phyloP scores from a whole-genome alignment of 805 yeast genomes.

The Brettanomyces custersianus region DNA sequence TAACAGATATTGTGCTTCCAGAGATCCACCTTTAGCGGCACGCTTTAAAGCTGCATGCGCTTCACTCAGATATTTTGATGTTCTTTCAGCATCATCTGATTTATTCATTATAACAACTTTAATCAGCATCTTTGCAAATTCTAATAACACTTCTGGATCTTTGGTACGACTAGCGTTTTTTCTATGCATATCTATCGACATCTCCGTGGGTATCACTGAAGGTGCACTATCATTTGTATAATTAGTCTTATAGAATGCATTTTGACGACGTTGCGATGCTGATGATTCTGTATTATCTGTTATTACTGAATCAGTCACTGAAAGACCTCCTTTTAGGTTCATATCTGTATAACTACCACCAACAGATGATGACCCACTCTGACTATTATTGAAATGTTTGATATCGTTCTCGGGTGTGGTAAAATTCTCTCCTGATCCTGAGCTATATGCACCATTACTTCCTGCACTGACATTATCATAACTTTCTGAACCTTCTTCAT shows the following conservation, averaged over 20 bases:
- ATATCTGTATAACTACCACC: too few relatives aligned
- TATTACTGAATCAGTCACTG: too few relatives aligned
- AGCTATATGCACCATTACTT: too few relatives aligned
- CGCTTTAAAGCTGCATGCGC: slow-evolving; percentile 51
- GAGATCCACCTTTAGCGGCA: slow-evolving; percentile 27
- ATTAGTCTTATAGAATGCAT: neutral
- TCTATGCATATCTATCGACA: slow-evolving; percentile 81
- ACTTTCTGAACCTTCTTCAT: too few relatives aligned
- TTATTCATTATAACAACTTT: slow-evolving; percentile 25
- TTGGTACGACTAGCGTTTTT: slow-evolving; percentile 76
- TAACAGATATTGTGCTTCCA: slow-evolving; percentile 84
- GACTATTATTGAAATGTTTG: too few relatives aligned
- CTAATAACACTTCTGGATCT: slow-evolving; percentile 81
- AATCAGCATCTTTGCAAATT: slow-evolving; percentile 75
- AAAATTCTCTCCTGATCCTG: too few relatives aligned
- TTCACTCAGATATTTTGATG: slow-evolving; percentile 61
- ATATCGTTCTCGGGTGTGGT: too few relatives aligned
- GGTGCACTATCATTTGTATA: neutral
- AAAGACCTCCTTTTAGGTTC: too few relatives aligned
- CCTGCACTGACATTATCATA: too few relatives aligned
- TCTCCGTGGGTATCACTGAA: slow-evolving; percentile 30
- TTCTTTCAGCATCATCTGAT: slow-evolving; percentile 26
- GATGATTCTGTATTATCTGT: neutral
- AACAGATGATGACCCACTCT: too few relatives aligned
- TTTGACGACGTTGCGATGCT: neutral